Base-by-base conservation (phyloP, 805 yeast species). In the Diddensiella santjacobensis region DNA sequence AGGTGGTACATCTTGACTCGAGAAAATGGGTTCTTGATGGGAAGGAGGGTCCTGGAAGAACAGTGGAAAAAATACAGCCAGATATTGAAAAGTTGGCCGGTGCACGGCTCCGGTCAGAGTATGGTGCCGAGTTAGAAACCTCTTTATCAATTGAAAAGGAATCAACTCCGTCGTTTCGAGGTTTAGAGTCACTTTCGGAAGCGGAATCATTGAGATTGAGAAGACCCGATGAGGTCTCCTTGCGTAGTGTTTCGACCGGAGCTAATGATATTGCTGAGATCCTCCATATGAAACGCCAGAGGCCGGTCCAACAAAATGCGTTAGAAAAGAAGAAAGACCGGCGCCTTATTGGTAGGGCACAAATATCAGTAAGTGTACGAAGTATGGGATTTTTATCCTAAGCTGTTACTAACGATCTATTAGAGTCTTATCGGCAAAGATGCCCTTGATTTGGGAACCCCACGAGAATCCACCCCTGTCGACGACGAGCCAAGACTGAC, bases 1-100 rank as follows among this genome's bases (percentile, higher is more conserved):
- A 29, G 5, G 20, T 57, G 23, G 38, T 59, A 40, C 52, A 39
- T 10, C 39, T 52, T 10, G 49, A 47, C 29, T 41, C 48, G 13
- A 19, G 30, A 4, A 37, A 48, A 24, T 58, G 48, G 48, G 53
- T 50, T 3, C 22, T 55, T 8, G 61, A 54, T 42, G 57, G 58
- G 1, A 49, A 47, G 23, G 47, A 46, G 18, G 44, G 42, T 3
- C 42, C 44, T n/a, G 53, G 29, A 2, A 24, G 51, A 36, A 35
- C 8, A 17, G 17, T 35, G 8, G 38, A 8, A 13, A 26, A 26
- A 13, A 8, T 8, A 13, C 8, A 26, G 31, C 31, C 8, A 26
- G 31, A 26, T 13, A 13, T 13, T 26, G 13, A 8, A 26, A 13
- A 13, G 13, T 13, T 26, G 13, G 31, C 13, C 31, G 8, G 31